These are phyloP conservation scores for Cordyceps javanica DNA, from an alignment of 2,329 filamentous ascomycete species.

Conservation along the genomic window DNA sequence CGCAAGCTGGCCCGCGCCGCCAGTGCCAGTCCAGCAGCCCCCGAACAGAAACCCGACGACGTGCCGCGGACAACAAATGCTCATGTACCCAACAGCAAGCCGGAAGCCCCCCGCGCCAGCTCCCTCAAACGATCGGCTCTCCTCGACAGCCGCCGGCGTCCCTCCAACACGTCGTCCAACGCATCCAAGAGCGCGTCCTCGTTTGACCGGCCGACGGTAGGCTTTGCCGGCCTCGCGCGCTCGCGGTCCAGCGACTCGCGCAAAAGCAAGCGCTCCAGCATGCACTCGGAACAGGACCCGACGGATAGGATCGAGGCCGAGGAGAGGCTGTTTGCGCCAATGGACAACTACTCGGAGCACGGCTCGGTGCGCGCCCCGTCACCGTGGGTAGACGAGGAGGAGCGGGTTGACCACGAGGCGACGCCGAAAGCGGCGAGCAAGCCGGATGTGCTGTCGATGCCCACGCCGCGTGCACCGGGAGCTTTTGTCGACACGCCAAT, in stretches of 20 bases:
- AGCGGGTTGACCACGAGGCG: constrained; percentile 23
- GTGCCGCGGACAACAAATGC: background rate
- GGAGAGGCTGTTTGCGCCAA: constrained; percentile 48
- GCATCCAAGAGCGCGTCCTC: constrained; percentile 5
- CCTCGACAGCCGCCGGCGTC: background rate
- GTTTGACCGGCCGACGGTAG: constrained; percentile 35
- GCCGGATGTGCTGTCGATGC: constrained; percentile 40
- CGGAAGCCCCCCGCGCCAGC: constrained; percentile 6
- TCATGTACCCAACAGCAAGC: background rate
- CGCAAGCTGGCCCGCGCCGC: constrained; percentile 42
- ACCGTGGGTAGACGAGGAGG: constrained; percentile 25
- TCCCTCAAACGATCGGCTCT: constrained; percentile 2
- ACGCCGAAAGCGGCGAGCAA: constrained; percentile 41
- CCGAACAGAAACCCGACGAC: constrained; percentile 16
- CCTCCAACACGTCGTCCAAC: constrained; percentile 7
- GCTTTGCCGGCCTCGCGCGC: constrained; percentile 39
- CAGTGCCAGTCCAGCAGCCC: constrained; percentile 37
- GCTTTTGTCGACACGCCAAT: constrained; percentile 53
- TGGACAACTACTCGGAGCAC: constrained; percentile 49
- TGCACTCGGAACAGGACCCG: constrained; percentile 47
- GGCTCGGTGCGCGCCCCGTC: constrained; percentile 49
- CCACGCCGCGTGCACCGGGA: constrained; percentile 48
- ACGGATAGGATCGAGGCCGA: constrained; percentile 52
- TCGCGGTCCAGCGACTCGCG: constrained; percentile 40
- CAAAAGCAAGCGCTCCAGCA: constrained; percentile 42